Base-by-base conservation (phyloP, 2,329 filamentous ascomycete species). In the Aspergillus novoparasiticus region DNA sequence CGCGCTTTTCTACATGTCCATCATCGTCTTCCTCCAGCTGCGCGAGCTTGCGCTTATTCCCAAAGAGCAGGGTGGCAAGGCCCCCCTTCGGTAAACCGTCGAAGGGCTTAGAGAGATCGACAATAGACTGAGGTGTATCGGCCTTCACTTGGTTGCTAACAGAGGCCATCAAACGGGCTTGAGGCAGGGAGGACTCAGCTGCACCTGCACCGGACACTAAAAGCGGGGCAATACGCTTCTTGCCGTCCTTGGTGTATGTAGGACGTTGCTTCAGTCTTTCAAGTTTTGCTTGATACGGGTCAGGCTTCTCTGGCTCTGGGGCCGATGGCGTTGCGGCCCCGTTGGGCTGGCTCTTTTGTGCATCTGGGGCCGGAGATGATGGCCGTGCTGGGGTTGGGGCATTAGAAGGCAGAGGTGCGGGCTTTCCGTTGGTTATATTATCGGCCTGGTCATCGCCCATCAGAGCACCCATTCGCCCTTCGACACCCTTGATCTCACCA, bases 391-490 rank as follows among this genome's bases (percentile, higher is more conserved):
- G 74, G 16, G 76, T 72, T 36, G 77, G 74, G 32, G 83, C 84
- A 64, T 86, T 86, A 21, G 81, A 79, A 30, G 76, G 64, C 26
- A 69, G 67, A 14, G 75, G 63, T 21, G 76, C 72, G n/a, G 73
- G 58, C 14, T 76, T 74, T 19, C 82, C 83, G 67, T 92, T 76
- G 75, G 81, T 30, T 10, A 79, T 76, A 57, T 83, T 81, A 4
- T 85, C 78, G 2, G 85, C 81, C 58, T 84, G 84, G 21, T 86
- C 85, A 73, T 97, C 94, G 6, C 94, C 94, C 95, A 99, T 99
- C 43, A 99, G 80, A n/a, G 94, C 94, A 14, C 95, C 95, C 95
- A 99, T 99, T 68, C 94, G 88, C 2, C 93, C 95, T 79, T 99
- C 92, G 0, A 94, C 94, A 6, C 91, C 94, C 67, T 90, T 92